Evolutionary conservation across 2,329 filamentous ascomycete species (phyloP).

Genomic region (Botrytis medusae): DNA sequence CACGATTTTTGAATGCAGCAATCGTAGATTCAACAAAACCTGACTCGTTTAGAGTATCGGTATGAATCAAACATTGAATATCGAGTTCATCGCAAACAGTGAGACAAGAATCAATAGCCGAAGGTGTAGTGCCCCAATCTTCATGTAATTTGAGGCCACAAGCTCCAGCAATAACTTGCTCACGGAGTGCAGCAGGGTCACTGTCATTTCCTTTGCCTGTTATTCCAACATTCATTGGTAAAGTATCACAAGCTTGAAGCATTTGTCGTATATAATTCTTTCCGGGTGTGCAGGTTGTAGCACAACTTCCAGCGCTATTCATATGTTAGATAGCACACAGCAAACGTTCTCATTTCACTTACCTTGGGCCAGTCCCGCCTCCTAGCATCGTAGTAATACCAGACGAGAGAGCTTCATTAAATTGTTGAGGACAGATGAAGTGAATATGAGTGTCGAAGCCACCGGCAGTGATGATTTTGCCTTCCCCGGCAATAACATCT

Average conservation of each 20-base stretch:
- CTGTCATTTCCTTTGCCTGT: conserved; percentile 94
- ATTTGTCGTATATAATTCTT: conserved; percentile 81
- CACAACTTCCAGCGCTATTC: conserved; percentile 75
- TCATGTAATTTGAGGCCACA: conserved; percentile 94
- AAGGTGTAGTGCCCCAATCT: conserved; percentile 91
- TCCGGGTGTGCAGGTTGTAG: conserved; percentile 90
- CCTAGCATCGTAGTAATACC: conserved; percentile 90
- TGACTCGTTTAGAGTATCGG: conserved; percentile 93
- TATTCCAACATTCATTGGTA: conserved; percentile 87
- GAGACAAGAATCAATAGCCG: conserved; percentile 86
- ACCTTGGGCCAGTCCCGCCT: conserved; percentile 89
- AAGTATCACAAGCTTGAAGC: conserved; percentile 78
- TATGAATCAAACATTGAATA: conserved; percentile 91
- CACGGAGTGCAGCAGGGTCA: conserved; percentile 65
- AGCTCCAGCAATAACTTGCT: conserved; percentile 80
- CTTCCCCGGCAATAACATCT: conserved; percentile 87
- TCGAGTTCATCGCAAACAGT: conserved; percentile 86
- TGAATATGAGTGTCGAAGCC: conserved; percentile 91
- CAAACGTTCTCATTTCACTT: conserved; percentile 18
- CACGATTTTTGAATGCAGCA: conserved; percentile 77
- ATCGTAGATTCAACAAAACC: conserved; percentile 96
- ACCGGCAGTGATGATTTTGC: conserved; percentile 86
- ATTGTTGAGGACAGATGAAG: conserved; percentile 93
- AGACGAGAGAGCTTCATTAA: conserved; percentile 75
- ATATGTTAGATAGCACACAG: conserved; percentile 21